A percentile compares a stretch with the other conserved stretches of the same genome.
phyloP scores from a whole-genome alignment of 148 eudicot species.

The Spergularia marina region DNA sequence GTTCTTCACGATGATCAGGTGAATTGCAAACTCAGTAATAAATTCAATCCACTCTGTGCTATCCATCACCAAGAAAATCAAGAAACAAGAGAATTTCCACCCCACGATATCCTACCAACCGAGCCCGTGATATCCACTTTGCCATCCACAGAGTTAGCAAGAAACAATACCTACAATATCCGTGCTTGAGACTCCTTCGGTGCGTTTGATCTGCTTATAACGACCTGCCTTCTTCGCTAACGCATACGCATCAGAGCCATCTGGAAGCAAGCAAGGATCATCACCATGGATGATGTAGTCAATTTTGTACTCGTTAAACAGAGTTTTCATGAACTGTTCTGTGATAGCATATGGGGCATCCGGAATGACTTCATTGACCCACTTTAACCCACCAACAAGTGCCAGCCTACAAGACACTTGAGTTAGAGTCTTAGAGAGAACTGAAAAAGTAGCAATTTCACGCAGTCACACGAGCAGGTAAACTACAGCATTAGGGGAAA shows the following conservation, averaged over 20 bases:
- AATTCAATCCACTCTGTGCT: neutral
- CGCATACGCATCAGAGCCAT: conserved; percentile 95
- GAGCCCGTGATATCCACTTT: neutral
- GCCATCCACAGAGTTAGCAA: conserved; percentile 3
- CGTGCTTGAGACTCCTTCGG: conserved; percentile 98
- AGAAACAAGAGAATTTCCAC: conserved; percentile 6
- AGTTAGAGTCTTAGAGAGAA: conserved; percentile 1
- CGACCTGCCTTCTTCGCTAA: conserved; percentile 89
- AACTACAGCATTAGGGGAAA: neutral
- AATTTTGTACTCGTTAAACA: conserved; percentile 78
- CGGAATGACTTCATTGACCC: conserved; percentile 95
- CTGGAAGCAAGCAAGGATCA: conserved; percentile 97
- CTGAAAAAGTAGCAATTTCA: neutral
- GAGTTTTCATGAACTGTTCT: conserved; percentile 85
- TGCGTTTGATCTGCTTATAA: conserved; percentile 95
- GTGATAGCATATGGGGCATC: conserved; percentile 88
- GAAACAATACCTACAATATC: conserved; percentile 89
- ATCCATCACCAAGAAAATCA: neutral
- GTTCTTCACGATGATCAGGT: conserved; percentile 9
- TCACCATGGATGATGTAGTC: conserved; percentile 97
- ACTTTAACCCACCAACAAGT: conserved; percentile 93
- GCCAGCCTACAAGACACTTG: conserved; percentile 50
- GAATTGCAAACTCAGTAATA: neutral
- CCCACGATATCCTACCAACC: neutral
- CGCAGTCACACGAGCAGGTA: neutral